A percentile compares a stretch with the other conserved stretches of the same genome.
phyloP scores from a whole-genome alignment of 2,329 filamentous ascomycete genomes.

The Trichophyton schoenleinii region DNA sequence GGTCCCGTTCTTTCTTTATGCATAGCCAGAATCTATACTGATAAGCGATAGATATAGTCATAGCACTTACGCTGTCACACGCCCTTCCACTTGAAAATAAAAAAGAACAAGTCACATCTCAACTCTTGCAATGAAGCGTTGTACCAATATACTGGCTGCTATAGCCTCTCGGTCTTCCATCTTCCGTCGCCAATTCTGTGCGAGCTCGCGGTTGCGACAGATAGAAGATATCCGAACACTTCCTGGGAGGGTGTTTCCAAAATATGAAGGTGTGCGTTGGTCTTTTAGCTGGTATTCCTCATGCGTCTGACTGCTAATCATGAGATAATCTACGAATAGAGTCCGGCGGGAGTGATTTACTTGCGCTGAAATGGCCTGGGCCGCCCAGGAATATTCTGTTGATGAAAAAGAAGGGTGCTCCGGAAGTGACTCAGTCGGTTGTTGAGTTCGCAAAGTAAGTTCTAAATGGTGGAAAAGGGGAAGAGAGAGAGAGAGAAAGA shows the following conservation, averaged over 20 bases:
- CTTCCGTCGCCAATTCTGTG: slow-evolving; percentile 29
- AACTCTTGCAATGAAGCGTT: background rate
- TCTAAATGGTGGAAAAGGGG: no score
- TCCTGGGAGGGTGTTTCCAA: slow-evolving; percentile 44
- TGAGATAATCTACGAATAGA: slow-evolving; percentile 29
- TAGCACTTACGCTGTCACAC: background rate
- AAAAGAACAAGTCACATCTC: background rate
- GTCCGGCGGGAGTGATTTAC: slow-evolving; percentile 45
- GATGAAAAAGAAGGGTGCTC: slow-evolving; percentile 52
- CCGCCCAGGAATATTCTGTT: slow-evolving; percentile 57
- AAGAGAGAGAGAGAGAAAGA: no score
- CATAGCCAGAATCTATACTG: background rate
- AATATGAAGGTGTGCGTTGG: slow-evolving; percentile 47
- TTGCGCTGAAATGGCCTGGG: slow-evolving; percentile 54
- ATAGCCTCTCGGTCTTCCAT: background rate
- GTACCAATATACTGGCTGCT: background rate
- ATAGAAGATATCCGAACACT: slow-evolving; percentile 35
- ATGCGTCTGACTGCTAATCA: background rate
- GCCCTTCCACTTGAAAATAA: background rate
- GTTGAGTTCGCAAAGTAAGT: slow-evolving; percentile 44
- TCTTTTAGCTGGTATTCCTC: background rate
- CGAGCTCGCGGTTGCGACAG: slow-evolving; percentile 28
- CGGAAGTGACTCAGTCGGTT: slow-evolving; percentile 43
- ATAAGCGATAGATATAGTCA: background rate
- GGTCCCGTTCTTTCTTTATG: background rate